These are phyloP conservation scores for Vishniacozyma victoriae DNA, from an alignment of 768 basidiomycete genomes.

Conservation along the genomic window DNA sequence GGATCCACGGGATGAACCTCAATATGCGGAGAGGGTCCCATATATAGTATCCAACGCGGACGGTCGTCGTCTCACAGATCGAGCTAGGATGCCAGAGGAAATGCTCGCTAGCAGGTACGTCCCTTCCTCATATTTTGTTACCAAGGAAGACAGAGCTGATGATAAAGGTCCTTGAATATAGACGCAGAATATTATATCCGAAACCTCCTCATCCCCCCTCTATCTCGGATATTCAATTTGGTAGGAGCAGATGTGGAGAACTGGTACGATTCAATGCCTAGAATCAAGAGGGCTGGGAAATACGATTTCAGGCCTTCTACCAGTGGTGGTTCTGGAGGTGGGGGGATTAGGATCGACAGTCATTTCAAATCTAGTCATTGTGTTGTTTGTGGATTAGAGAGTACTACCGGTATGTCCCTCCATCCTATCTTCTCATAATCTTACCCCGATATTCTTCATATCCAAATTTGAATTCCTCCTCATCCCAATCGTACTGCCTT, in stretches of 20 bases:
- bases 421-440: constrained; percentile 6
- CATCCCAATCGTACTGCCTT: too few relatives aligned
- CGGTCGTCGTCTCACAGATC: constrained; percentile 62
- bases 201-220: constrained; percentile 75
- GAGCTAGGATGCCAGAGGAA: constrained; percentile 68
- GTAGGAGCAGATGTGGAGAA: constrained; percentile 76
- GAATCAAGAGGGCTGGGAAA: constrained; percentile 50
- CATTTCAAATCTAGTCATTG: constrained; percentile 71
- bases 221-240: constrained; percentile 85
- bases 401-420: constrained; percentile 58
- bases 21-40: constrained; percentile 88
- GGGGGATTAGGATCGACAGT: constrained; percentile 57
- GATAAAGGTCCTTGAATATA: constrained; percentile 63
- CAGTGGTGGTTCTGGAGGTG: constrained; percentile 1
- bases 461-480: too few relatives aligned
- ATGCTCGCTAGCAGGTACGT: constrained; percentile 57
- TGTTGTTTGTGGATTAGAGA: constrained; percentile 58
- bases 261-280: constrained; percentile 88
- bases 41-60: constrained; percentile 72
- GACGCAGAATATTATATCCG: constrained; percentile 86
- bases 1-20: constrained; percentile 76
- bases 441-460: too few relatives aligned
- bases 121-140: neutral
- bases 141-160: constrained; percentile 47
- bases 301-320: constrained; percentile 35